Evolutionary conservation across 345 rosid genomes (phyloP).

Genomic region (Rhizophora mangle): DNA sequence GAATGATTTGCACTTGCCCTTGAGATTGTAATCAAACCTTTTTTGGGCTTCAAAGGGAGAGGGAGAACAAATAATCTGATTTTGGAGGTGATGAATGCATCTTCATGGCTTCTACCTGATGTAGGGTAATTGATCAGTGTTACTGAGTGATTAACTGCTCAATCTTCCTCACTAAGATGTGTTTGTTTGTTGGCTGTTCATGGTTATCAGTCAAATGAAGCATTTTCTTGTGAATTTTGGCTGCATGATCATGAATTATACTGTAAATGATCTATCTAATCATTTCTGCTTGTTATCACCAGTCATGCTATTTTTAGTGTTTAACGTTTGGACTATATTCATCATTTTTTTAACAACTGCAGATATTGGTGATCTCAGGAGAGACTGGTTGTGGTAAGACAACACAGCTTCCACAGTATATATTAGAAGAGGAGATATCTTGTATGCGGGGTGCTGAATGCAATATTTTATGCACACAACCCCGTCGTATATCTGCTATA

Average conservation of each 20-base stretch:
- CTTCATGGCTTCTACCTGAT: background rate
- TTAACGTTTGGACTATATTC: background rate
- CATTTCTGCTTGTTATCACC: conserved; percentile 4
- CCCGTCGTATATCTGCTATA: conserved; percentile 92
- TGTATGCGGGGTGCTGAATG: conserved; percentile 74
- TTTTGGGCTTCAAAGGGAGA: background rate
- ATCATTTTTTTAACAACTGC: conserved; percentile 12
- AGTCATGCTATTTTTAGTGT: conserved; percentile 2
- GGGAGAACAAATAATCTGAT: background rate
- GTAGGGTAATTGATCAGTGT: background rate
- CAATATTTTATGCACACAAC: conserved; percentile 91
- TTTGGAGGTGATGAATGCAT: background rate
- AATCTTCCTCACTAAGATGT: background rate
- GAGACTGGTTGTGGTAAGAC: conserved; percentile 99
- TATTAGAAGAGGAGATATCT: conserved; percentile 83
- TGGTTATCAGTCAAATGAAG: background rate
- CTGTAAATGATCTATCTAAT: background rate
- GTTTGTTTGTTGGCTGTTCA: too few relatives aligned
- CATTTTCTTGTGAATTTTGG: background rate
- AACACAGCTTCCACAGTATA: conserved; percentile 93
- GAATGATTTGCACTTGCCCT: background rate
- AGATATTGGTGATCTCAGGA: conserved; percentile 93
- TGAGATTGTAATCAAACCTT: background rate
- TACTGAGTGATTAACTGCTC: background rate
- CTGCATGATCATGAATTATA: background rate